These are phyloP conservation scores for Albophoma yamanashiensis DNA, from an alignment of 2,329 filamentous ascomycete species.

Conservation along the genomic window DNA sequence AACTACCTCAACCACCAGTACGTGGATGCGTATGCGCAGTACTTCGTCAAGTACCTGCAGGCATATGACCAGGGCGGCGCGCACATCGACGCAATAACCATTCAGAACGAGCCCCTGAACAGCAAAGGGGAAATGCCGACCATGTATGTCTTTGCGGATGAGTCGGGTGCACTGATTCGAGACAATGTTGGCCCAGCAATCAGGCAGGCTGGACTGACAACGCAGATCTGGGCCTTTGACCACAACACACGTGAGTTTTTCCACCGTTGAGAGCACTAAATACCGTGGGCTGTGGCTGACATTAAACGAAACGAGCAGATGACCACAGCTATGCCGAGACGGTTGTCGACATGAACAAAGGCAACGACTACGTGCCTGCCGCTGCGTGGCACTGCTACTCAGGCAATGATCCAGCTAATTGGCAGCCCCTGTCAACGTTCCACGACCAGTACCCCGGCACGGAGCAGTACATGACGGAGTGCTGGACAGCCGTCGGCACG, in stretches of 20 bases:
- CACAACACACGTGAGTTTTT: constrained; percentile 19
- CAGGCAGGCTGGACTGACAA: constrained; percentile 24
- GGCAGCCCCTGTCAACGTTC: constrained; percentile 26
- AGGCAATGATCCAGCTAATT: constrained; percentile 16
- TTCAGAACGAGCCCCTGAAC: constrained; percentile 34
- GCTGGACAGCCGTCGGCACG: constrained; percentile 30
- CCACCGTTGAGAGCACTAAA: too few species aligned
- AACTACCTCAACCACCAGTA: constrained; percentile 25
- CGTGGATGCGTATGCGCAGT: constrained; percentile 23
- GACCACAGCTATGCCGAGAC: constrained; percentile 28
- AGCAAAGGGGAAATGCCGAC: constrained; percentile 25
- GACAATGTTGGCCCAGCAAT: constrained; percentile 28
- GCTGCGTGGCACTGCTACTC: constrained; percentile 33
- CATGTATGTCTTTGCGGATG: constrained; percentile 26
- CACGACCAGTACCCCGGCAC: constrained; percentile 25
- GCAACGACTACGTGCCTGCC: constrained; percentile 16
- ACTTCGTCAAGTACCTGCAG: constrained; percentile 30
- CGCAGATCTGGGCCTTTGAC: constrained; percentile 35
- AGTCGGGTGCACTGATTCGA: constrained; percentile 24
- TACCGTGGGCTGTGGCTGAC: neutral
- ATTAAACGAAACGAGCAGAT: neutral
- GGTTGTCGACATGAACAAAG: constrained; percentile 20
- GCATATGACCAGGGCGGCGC: constrained; percentile 23
- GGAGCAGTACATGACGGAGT: constrained; percentile 38
- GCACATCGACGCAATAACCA: constrained; percentile 28